A percentile compares a stretch with the other conserved stretches of the same genome.
Conservation (phyloP, 2,329 filamentous ascomycete species). For the Gliomastix tumulicola region DNA sequence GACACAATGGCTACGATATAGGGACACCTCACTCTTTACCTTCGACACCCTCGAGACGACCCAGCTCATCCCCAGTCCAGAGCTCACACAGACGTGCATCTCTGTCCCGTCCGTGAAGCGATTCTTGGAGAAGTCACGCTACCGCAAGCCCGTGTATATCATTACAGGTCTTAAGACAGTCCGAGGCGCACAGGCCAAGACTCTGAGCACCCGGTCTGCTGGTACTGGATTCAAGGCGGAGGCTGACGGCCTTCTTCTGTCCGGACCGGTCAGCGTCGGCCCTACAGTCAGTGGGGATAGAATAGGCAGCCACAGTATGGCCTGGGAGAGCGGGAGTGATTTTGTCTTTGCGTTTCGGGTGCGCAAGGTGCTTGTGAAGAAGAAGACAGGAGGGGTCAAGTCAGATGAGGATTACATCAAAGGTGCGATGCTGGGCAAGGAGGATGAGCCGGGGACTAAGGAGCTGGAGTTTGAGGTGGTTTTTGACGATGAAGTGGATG, state of each 20-base stretch:
- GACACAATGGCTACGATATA: too few species aligned
- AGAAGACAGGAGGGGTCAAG: background rate
- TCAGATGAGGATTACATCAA: conserved; percentile 1
- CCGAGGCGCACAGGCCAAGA: conserved; percentile 2
- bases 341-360: conserved; percentile 7
- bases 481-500: too few species aligned
- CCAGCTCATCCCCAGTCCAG: conserved; percentile 1
- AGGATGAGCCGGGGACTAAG: background rate
- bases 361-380: conserved; percentile 1
- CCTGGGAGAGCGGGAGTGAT: conserved; percentile 2
- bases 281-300: too few species aligned
- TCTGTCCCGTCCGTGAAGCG: background rate
- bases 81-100: conserved; percentile 1
- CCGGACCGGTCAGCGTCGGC: too few species aligned
- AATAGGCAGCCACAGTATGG: background rate
- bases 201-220: background rate
- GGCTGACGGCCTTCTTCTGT: background rate
- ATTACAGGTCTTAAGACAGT: conserved; percentile 6
- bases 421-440: conserved; percentile 2
- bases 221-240: background rate
- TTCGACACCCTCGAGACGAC: conserved; percentile 1
- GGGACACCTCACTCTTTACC: too few species aligned
- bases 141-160: conserved; percentile 6
- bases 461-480: too few species aligned
- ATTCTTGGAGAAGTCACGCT: conserved; percentile 3